These are phyloP conservation scores for Umbelopsis vinacea DNA, from an alignment of 192 early-diverging fungal species.

Conservation along the genomic window DNA sequence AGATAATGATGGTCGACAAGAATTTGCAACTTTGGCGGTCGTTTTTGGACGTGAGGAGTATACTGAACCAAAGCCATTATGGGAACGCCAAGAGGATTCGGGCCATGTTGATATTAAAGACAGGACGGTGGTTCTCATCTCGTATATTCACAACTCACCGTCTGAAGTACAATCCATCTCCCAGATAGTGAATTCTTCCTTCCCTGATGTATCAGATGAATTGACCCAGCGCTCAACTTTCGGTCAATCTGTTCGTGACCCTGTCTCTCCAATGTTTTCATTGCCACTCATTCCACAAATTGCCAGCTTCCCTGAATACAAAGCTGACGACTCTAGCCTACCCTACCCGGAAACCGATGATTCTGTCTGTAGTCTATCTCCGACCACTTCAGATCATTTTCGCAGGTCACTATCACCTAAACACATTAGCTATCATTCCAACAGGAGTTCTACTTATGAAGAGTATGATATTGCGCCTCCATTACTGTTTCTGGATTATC, in stretches of 20 bases:
- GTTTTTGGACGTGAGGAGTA: conserved; percentile 43
- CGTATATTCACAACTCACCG: not conserved
- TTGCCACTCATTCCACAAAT: not conserved
- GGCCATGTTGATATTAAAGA: conserved; percentile 8
- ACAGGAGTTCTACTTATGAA: not conserved
- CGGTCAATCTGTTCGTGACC: not conserved
- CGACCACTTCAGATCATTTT: not conserved
- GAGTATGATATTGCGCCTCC: conserved; percentile 27
- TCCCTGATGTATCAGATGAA: conserved; percentile 11
- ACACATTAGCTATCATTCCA: not conserved
- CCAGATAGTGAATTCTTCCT: conserved; percentile 3
- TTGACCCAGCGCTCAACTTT: not conserved
- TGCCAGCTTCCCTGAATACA: conserved; percentile 18
- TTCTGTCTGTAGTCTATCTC: not conserved
- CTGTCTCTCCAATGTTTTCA: not conserved
- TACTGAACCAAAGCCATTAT: conserved; percentile 32
- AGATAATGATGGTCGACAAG: conserved; percentile 26
- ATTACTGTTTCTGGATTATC: conserved; percentile 35
- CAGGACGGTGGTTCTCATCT: not conserved
- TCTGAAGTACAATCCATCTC: conserved; percentile 12
- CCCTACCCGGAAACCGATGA: not conserved
- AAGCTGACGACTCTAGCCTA: not conserved
- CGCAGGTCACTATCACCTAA: not conserved
- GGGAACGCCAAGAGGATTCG: conserved; percentile 23
- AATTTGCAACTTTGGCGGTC: conserved; percentile 38